Conservation (phyloP, 305 asterid genomes). For the Fraxinus sp. region DNA sequence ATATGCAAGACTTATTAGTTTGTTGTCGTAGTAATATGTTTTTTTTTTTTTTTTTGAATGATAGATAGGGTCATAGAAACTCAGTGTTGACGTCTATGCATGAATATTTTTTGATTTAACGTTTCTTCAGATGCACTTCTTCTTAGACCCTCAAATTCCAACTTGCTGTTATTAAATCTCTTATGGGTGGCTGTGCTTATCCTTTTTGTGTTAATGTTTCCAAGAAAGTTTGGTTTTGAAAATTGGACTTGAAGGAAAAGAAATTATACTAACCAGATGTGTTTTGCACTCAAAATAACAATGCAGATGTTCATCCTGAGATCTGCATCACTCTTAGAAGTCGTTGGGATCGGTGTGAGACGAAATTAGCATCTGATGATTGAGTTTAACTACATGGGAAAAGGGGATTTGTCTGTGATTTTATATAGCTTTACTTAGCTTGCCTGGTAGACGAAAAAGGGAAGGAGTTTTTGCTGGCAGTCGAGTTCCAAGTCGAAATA, state of each 20-base stretch:
- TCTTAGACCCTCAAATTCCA: background rate
- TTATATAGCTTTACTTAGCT: background rate
- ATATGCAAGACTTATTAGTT: background rate
- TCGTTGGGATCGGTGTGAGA: background rate
- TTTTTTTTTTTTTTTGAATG: background rate
- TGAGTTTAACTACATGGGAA: background rate
- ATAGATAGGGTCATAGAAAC: background rate
- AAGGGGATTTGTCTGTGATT: background rate
- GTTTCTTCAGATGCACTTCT: slow-evolving; percentile 8
- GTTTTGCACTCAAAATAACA: slow-evolving; percentile 10
- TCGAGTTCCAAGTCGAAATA: background rate
- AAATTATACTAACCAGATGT: background rate
- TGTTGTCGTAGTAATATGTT: background rate
- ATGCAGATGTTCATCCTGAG: slow-evolving; percentile 16
- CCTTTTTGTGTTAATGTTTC: background rate
- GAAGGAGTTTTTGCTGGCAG: slow-evolving; percentile 6
- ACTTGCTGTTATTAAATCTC: slow-evolving; percentile 10
- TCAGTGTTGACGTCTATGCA: background rate
- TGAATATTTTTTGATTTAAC: background rate
- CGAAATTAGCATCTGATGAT: background rate
- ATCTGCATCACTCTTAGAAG: slow-evolving; percentile 5
- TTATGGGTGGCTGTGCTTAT: slow-evolving; percentile 4
- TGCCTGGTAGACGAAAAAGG: background rate
- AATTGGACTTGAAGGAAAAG: background rate
- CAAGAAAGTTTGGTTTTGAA: background rate